Base-by-base conservation (phyloP, 1,139 yeast species). In the Hansenula lynferdii region DNA sequence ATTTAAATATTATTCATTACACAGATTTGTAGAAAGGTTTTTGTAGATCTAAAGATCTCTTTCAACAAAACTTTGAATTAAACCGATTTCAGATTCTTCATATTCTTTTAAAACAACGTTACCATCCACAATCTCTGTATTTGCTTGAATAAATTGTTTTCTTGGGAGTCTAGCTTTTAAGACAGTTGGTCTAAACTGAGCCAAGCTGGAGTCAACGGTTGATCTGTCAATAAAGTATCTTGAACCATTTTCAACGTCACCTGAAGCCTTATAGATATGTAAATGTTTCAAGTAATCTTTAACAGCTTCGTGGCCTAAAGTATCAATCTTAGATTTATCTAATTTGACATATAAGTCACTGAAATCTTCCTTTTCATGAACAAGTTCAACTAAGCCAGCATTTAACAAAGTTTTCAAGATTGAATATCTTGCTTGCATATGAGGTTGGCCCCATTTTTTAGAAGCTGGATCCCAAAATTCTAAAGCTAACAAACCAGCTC, bases 371-470 rank as follows among this genome's bases (percentile, higher is more conserved):
- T 64, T 64, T 35, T 70, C 56, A 52, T 69, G 68, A 39, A 69
- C 68, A 43, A 86, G 62, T 38, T 70, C 67, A 36, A 75, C 80
- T 23, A 82, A 77, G 21, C 68, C 73, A 5, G 94, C 89, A 39
- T 78, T 69, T 53, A 83, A 65, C 56, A 85, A 79, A 23, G 81
- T 74, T 64, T 84, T 85, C 70, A 85, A 71, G 50, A 87, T 86
- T 28, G 92, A 85, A 61, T 75, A 87, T 57, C 96, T 71, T 7
- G 95, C 96, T 66, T 86, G 95, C 89, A 86, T 85, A 58, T 87
- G 96, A n/a, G 96, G 80, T 64, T 87, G 96, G 26, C 96, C 96
- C 96, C 96, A 87, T 61, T 85, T 85, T 44, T 70, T 65, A 27
- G 86, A 71, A 34, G 65, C 61, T 31, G 96, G 95, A 60, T 86